Conservation (phyloP, 805 yeast genomes). For the Sugiyamaella qingdaonensis region DNA sequence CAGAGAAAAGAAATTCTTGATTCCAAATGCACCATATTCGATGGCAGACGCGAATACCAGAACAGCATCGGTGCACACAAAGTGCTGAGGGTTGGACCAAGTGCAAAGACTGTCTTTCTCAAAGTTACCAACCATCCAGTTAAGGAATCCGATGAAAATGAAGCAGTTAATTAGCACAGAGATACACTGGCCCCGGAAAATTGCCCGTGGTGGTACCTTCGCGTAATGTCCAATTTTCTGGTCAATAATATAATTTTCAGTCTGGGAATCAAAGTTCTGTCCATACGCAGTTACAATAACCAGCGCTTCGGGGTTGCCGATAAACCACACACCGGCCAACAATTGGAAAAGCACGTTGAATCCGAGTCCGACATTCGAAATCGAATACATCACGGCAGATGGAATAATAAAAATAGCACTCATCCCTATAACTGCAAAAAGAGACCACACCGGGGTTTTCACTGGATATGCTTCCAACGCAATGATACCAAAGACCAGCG, state of each 20-base stretch:
- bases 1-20: conserved; percentile 7
- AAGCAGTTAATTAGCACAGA: conserved; percentile 26
- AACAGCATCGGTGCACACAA: conserved; percentile 36
- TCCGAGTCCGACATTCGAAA: conserved; percentile 55
- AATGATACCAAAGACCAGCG: conserved; percentile 32
- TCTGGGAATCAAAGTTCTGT: conserved; percentile 54
- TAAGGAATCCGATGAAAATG: conserved; percentile 30
- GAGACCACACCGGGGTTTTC: conserved; percentile 45
- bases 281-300: conserved; percentile 60
- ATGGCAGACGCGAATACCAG: conserved; percentile 46
- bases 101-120: conserved; percentile 29
- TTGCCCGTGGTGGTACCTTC: conserved; percentile 23
- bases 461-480: conserved; percentile 22
- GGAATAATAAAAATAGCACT: conserved; percentile 58
- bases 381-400: conserved; percentile 56
- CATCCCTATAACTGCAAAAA: conserved; percentile 52
- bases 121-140: conserved; percentile 32
- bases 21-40: conserved; percentile 35
- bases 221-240: conserved; percentile 59
- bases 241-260: conserved; percentile 50
- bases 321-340: conserved; percentile 60
- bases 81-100: conserved; percentile 27
- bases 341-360: conserved; percentile 60
- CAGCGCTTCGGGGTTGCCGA: conserved; percentile 54
- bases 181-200: conserved; percentile 26